Evolutionary conservation across 2,329 filamentous ascomycete genomes (phyloP), one percentile per base, ranked within the genome.

Genomic region (Parastagonospora nodorum): DNA sequence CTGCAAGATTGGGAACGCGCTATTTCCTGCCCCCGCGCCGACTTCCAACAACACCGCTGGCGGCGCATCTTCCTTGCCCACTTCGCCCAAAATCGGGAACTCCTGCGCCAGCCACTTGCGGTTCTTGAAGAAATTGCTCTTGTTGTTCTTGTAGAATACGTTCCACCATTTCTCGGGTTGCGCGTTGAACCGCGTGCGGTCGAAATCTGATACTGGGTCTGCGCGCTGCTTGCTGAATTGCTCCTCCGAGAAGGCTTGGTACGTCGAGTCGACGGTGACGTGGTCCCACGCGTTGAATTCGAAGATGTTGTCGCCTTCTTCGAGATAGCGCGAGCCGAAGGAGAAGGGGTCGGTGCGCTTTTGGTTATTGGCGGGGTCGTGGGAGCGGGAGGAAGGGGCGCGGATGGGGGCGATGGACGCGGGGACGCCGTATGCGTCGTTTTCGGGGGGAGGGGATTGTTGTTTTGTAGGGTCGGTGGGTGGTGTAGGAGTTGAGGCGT

Each of bases 251-350:
- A 94, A 96, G 69, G 89, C 85, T 69, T 88, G 87, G 81, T 96
- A 97, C 35, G 87, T 82, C 63, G 90, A 86, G 77, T 97, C 93
- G 72, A 92, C 92, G 75, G 93, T 88, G 71, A 97, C 94, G 73
- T 99, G 93, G 73, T 99, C 94, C 94, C 94, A 99, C 32, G 94
- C 94, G 75, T 99, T 99, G 84, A 94, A 96, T 74, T 95, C 89
- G 77, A 93, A 99, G 67, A 96, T 90, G 72, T 97, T 83, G 77
- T 96, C 92, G 69, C 86, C 85, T 73, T 93, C 82, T 66, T 89
- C 86, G 44, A 99, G 84, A 67, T 84, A 89, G 52, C 93, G 90
- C 41, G 90, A 94, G 54, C 94, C 94, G 74, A 99, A 99, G 75
- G 95, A 88, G 75, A 97, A 99, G 14, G 94, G 94, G 69, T 97